Conservation (phyloP, 2,329 filamentous ascomycete genomes). For the Ceratocystis eucalypticola region DNA sequence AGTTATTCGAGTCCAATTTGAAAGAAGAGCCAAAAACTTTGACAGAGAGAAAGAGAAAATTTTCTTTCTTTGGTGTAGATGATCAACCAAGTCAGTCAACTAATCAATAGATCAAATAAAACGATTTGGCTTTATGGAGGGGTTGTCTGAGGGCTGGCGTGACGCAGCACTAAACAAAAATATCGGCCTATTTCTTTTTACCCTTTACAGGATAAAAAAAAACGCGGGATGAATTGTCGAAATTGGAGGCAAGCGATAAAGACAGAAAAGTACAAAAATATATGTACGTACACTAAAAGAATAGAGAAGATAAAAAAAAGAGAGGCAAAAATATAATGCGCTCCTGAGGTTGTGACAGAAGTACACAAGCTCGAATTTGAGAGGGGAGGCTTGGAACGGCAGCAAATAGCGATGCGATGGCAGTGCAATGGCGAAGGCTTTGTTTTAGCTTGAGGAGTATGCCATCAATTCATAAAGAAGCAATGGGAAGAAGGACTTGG, state of each 20-base stretch:
- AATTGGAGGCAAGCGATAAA: neutral
- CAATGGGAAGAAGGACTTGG: neutral
- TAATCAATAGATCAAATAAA: neutral
- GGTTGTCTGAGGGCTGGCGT: conserved; percentile 8
- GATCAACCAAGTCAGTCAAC: neutral
- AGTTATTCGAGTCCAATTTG: neutral
- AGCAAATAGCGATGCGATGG: neutral
- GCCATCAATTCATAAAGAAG: conserved; percentile 1
- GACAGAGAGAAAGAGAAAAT: neutral
- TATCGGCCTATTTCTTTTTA: neutral
- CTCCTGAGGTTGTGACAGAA: neutral
- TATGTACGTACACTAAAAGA: neutral
- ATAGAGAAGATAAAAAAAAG: neutral
- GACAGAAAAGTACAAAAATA: neutral
- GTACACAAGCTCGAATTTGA: neutral
- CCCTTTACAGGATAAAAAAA: neutral
- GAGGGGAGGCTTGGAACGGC: neutral
- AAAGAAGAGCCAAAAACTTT: neutral
- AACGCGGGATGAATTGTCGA: neutral
- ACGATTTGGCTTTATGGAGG: conserved; percentile 2
- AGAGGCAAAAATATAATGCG: neutral
- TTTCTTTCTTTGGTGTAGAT: neutral
- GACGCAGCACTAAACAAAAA: conserved; percentile 7
- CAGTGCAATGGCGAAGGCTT: neutral
- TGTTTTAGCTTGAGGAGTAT: neutral